A percentile compares a stretch with the other conserved stretches of the same genome.
phyloP scores from a whole-genome alignment of 2,329 filamentous ascomycete species.

The Claviceps sp. region DNA sequence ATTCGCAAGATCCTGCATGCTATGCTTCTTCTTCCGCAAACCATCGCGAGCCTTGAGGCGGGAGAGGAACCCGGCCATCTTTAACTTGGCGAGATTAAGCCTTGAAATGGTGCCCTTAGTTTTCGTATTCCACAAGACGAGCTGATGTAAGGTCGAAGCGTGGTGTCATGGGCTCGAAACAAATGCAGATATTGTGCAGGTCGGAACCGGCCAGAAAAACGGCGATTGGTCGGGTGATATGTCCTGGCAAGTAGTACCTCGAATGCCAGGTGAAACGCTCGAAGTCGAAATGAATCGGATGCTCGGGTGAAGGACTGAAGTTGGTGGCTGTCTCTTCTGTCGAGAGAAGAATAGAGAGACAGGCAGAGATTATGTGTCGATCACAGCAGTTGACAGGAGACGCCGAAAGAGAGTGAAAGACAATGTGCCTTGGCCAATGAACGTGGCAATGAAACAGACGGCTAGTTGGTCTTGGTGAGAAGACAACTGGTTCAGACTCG shows the following conservation, averaged over 20 bases:
- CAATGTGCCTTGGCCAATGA: not conserved
- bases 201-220: not conserved
- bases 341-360: not conserved
- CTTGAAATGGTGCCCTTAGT: not conserved
- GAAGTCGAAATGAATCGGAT: not conserved
- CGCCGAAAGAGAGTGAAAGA: not conserved
- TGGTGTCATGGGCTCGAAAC: not conserved
- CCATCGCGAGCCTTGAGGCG: constrained; percentile 65
- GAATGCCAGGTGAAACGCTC: not conserved
- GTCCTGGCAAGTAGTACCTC: not conserved
- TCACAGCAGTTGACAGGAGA: not conserved
- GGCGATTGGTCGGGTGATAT: not conserved
- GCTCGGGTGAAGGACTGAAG: not conserved
- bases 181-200: not conserved
- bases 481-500: constrained; percentile 3
- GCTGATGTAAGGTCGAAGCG: not conserved
- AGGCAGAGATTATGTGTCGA: not conserved
- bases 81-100: constrained; percentile 9
- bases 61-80: constrained; percentile 46
- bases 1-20: constrained; percentile 34
- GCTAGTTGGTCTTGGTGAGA: constrained; percentile 1
- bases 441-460: constrained; percentile 1
- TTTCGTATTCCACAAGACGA: not conserved
- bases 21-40: constrained; percentile 54
- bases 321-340: not conserved